Conservation (phyloP, 2,329 filamentous ascomycete genomes). For the Metarhizium humberi region DNA sequence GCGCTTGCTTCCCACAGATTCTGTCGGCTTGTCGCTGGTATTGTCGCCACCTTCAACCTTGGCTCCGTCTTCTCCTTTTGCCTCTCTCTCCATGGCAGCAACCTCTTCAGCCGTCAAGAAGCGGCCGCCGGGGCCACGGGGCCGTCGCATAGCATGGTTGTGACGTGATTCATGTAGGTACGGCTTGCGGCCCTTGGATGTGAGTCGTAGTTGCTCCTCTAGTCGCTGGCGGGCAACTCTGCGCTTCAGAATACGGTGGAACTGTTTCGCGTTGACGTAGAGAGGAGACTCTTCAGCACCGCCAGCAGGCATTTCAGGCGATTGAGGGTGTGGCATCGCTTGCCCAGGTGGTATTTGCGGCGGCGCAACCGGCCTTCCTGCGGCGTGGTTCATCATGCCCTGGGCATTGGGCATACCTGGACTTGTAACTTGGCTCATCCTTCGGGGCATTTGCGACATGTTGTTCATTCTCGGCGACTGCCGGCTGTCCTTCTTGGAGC, state of each 20-base stretch:
- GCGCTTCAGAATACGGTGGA: conserved; percentile 92
- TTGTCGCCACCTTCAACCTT: conserved; percentile 21
- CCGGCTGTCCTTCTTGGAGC: conserved; percentile 61
- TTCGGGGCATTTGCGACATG: conserved; percentile 51
- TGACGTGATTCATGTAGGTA: conserved; percentile 96
- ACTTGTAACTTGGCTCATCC: conserved; percentile 70
- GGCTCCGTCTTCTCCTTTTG: conserved; percentile 29
- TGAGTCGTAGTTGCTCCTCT: conserved; percentile 84
- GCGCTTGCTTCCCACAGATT: conserved; percentile 43
- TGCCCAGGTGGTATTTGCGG: conserved; percentile 55
- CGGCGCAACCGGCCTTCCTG: conserved; percentile 40
- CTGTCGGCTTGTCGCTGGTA: conserved; percentile 14
- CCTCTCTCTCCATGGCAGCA: conserved; percentile 68
- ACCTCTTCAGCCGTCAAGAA: conserved; percentile 97
- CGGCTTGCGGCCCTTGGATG: conserved; percentile 90
- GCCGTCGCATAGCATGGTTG: conserved; percentile 95
- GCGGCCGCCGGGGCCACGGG: conserved; percentile 84
- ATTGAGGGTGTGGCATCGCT: conserved; percentile 59
- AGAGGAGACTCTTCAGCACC: conserved; percentile 83
- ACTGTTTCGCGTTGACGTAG: conserved; percentile 98
- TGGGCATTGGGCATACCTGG: conserved; percentile 66
- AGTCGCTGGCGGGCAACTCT: conserved; percentile 87
- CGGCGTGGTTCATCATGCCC: conserved; percentile 64
- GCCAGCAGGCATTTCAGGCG: conserved; percentile 67
- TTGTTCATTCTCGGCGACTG: conserved; percentile 69